A percentile compares a stretch with the other conserved stretches of the same genome.
These are phyloP conservation scores for Poa annua DNA, from an alignment of 176 grass and related monocot genomes.

Conservation along the genomic window DNA sequence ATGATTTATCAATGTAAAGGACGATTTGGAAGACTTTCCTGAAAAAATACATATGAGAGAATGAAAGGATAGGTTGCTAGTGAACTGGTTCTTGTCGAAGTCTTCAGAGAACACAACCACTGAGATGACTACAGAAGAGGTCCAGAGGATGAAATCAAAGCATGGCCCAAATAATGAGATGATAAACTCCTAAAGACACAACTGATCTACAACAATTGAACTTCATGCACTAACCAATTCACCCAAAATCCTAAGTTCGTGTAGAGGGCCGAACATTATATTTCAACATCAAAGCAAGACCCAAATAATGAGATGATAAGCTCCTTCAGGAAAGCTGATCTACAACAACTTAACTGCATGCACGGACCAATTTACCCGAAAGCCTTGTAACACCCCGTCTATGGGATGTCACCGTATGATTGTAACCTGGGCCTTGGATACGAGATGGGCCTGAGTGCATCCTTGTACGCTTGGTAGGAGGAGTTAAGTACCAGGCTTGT, in stretches of 20 bases:
- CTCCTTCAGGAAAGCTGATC: not conserved
- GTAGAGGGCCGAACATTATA: not conserved
- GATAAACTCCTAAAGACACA: not conserved
- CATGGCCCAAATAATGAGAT: not conserved
- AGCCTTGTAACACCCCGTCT: not conserved
- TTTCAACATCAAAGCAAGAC: too few relatives aligned
- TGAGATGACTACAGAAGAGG: slow-evolving; percentile 3
- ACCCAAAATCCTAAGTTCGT: not conserved
- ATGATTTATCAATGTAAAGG: not conserved
- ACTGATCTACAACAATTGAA: not conserved
- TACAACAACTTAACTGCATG: not conserved
- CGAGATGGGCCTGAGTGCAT: not conserved
- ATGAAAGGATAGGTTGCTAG: not conserved
- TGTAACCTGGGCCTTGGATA: not conserved
- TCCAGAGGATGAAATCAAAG: not conserved
- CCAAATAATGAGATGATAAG: not conserved
- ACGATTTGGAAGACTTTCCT: too few relatives aligned
- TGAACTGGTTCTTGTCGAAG: not conserved
- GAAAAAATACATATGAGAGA: too few relatives aligned
- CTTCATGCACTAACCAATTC: not conserved
- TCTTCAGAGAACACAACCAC: not conserved
- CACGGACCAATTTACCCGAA: not conserved
- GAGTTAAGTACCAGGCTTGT: not conserved
- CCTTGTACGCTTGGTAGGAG: not conserved
- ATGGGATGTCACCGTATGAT: not conserved